These are phyloP conservation scores for Misopates orontium DNA, from an alignment of 257 asterid genomes.

Conservation along the genomic window DNA sequence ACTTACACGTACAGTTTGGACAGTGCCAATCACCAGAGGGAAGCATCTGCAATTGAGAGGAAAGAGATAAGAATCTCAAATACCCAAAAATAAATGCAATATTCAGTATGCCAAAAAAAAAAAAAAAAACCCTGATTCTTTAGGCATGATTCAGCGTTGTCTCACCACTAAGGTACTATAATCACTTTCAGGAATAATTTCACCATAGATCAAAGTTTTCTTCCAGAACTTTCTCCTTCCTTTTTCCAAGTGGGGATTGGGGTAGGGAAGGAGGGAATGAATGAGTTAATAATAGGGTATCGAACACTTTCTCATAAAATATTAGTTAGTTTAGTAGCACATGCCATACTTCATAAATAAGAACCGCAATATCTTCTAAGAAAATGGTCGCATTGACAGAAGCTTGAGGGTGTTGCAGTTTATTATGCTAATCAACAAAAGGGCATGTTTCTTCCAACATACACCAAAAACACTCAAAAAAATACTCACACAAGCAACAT, in stretches of 20 bases:
- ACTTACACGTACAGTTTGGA: conserved; percentile 79
- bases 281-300: too few relatives aligned
- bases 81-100: conserved; percentile 18
- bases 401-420: too few relatives aligned
- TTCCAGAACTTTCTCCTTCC: too few relatives aligned
- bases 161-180: conserved; percentile 1
- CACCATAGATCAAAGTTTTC: too few relatives aligned
- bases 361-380: conserved; percentile 1
- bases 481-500: not conserved
- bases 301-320: too few relatives aligned
- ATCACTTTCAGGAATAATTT: too few relatives aligned
- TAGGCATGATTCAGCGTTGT: conserved; percentile 4
- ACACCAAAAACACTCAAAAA: not conserved
- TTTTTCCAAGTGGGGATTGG: too few relatives aligned
- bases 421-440: too few relatives aligned
- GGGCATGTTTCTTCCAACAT: too few relatives aligned
- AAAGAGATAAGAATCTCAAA: conserved; percentile 24
- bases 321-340: too few relatives aligned
- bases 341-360: not conserved
- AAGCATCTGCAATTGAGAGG: conserved; percentile 56
- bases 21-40: conserved; percentile 97
- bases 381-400: not conserved
- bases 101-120: not conserved
- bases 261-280: too few relatives aligned
- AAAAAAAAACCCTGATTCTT: conserved; percentile 4